phyloP scores from a whole-genome alignment of 2,329 filamentous ascomycete species.

The Ophiostoma sp. region DNA sequence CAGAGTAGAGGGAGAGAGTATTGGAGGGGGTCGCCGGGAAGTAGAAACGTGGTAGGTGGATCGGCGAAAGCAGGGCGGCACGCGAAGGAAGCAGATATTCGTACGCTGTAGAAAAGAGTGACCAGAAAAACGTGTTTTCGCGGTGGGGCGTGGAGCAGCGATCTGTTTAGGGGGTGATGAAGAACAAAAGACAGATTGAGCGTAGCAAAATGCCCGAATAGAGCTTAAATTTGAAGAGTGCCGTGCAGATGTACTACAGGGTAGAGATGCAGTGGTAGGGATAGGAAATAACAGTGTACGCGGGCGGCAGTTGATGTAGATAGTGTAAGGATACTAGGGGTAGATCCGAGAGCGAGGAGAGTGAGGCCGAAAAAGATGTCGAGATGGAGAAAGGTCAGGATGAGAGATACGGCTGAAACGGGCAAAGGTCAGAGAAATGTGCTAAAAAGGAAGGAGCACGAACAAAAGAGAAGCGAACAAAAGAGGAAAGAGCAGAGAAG shows the following conservation, averaged over 20 bases:
- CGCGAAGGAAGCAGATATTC: slow-evolving; percentile 19
- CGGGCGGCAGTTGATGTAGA: background rate
- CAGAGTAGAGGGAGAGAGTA: slow-evolving; percentile 6
- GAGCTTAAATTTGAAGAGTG: slow-evolving; percentile 4
- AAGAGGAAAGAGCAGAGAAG: background rate
- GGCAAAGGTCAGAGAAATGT: background rate
- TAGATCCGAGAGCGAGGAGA: background rate
- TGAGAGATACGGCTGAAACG: background rate
- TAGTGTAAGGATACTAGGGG: background rate
- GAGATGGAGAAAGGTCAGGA: background rate
- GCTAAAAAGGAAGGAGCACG: background rate
- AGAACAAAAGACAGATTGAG: slow-evolving; percentile 9
- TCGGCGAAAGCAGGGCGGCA: slow-evolving; percentile 21
- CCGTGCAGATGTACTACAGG: background rate
- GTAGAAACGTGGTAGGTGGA: slow-evolving; percentile 24
- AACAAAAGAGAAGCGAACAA: background rate
- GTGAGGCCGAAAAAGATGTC: background rate
- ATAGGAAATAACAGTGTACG: background rate
- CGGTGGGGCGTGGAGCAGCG: slow-evolving; percentile 19
- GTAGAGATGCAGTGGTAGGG: background rate
- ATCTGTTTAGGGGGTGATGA: slow-evolving; percentile 20
- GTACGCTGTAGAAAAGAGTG: background rate
- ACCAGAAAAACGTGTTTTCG: slow-evolving; percentile 21
- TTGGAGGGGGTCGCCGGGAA: slow-evolving; percentile 17
- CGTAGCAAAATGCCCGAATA: slow-evolving; percentile 20